Percentiles rank a stretch among this genome's conserved stretches.
These are phyloP conservation scores for Leersia perrieri DNA, from an alignment of 176 grass and related monocot genomes.

Conservation along the genomic window DNA sequence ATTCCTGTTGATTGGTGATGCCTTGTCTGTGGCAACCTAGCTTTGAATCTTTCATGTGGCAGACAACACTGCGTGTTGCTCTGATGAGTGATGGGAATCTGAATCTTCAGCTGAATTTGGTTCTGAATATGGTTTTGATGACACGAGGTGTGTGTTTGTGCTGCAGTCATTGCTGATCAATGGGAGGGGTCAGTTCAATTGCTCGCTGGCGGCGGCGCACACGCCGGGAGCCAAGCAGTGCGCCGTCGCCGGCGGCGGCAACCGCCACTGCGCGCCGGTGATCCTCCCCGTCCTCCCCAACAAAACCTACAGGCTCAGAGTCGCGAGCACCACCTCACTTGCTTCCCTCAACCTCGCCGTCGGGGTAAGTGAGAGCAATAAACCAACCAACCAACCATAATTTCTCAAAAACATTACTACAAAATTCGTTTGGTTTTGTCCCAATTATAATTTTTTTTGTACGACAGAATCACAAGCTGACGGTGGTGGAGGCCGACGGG, in stretches of 20 bases:
- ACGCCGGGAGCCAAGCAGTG: conserved; percentile 34
- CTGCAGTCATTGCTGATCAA: conserved; percentile 86
- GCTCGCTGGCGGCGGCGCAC: conserved; percentile 60
- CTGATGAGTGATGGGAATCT: not conserved
- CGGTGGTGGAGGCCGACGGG: conserved; percentile 85
- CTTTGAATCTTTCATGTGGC: not conserved
- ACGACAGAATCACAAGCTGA: conserved; percentile 80
- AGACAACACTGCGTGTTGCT: not conserved
- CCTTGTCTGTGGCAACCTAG: not conserved
- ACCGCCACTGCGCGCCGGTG: conserved; percentile 51
- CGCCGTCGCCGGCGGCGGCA: conserved; percentile 26
- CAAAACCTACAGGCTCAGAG: conserved; percentile 77
- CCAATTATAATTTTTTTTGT: not conserved
- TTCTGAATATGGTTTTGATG: not conserved
- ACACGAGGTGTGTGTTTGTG: not conserved
- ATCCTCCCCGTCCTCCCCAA: conserved; percentile 54
- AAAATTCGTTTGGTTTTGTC: not conserved
- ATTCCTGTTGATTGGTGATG: not conserved
- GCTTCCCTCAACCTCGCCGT: conserved; percentile 76
- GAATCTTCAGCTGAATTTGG: not conserved
- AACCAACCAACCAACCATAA: not conserved
- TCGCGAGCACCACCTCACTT: conserved; percentile 82
- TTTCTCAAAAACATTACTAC: not conserved
- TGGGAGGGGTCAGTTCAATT: conserved; percentile 74
- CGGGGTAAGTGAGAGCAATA: conserved; percentile 56